A percentile compares a stretch with the other conserved stretches of the same genome.
phyloP scores from a whole-genome alignment of 1,139 yeast genomes.

The Blastobotrys serpentis region DNA sequence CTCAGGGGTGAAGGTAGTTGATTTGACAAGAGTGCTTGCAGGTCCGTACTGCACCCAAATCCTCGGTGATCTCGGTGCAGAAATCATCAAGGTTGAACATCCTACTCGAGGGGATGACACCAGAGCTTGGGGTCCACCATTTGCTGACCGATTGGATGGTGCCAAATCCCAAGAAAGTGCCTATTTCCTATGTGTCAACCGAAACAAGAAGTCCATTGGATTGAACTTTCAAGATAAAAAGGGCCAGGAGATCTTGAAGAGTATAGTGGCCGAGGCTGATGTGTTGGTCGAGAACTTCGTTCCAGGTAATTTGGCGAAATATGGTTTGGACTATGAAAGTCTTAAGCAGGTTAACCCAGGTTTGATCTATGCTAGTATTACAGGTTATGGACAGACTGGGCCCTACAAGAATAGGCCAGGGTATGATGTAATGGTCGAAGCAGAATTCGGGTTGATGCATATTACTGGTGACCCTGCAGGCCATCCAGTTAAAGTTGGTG shows the following conservation, averaged over 20 bases:
- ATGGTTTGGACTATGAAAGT: conserved; percentile 39
- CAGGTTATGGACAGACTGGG: conserved; percentile 44
- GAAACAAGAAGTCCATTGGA: conserved; percentile 43
- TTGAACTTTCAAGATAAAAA: conserved; percentile 39
- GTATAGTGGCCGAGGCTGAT: conserved; percentile 38
- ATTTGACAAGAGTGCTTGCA: conserved; percentile 45
- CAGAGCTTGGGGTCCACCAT: conserved; percentile 48
- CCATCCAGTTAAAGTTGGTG: conserved; percentile 46
- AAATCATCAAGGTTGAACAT: conserved; percentile 44
- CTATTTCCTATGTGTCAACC: conserved; percentile 41
- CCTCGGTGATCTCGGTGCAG: conserved; percentile 46
- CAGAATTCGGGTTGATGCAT: conserved; percentile 47
- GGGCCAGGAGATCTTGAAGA: conserved; percentile 38
- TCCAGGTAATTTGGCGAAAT: conserved; percentile 42
- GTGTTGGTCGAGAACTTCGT: conserved; percentile 44
- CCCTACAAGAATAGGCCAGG: conserved; percentile 42
- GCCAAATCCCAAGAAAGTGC: conserved; percentile 37
- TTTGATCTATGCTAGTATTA: conserved; percentile 42
- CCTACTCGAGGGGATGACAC: conserved; percentile 47
- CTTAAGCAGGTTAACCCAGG: conserved; percentile 32
- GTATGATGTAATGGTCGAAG: conserved; percentile 48
- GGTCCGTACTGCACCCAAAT: conserved; percentile 46
- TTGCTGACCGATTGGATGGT: conserved; percentile 31
- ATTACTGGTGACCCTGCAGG: conserved; percentile 45
- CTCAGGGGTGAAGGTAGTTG: conserved; percentile 40